Percentiles rank a stretch among this genome's conserved stretches.
phyloP scores from a whole-genome alignment of 495 filamentous ascomycete species.

The Rostrohypoxylon terebratum region DNA sequence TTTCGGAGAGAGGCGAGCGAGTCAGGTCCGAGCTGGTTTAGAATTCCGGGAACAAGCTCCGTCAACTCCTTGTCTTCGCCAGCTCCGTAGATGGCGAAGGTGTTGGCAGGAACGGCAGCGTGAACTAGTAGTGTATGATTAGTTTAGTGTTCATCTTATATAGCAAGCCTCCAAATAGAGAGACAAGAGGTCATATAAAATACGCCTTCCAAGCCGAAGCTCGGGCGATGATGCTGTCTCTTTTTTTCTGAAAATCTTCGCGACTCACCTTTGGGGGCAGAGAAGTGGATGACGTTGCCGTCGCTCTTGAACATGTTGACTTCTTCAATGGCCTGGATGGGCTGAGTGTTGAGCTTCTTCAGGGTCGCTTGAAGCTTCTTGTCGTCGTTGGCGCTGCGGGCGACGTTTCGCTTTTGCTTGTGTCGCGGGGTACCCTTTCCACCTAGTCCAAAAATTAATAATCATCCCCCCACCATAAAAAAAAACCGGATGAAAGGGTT shows the following conservation, averaged over 20 bases:
- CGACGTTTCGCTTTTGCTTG: constrained; percentile 98
- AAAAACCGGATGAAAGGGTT: background rate
- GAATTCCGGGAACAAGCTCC: constrained; percentile 98
- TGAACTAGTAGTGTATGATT: constrained; percentile 77
- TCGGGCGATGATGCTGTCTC: constrained; percentile 7
- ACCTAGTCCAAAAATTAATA: constrained; percentile 53
- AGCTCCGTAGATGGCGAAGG: constrained; percentile 98
- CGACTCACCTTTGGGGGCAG: constrained; percentile 88
- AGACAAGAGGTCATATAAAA: background rate
- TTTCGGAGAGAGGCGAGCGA: constrained; percentile 97
- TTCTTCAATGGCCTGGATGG: constrained; percentile 99
- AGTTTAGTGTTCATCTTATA: background rate
- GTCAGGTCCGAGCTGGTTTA: constrained; percentile 99
- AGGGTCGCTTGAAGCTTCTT: constrained; percentile 97
- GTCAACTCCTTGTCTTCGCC: constrained; percentile 99
- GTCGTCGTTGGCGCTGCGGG: constrained; percentile 91
- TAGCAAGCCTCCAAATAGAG: background rate
- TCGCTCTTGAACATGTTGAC: constrained; percentile 99
- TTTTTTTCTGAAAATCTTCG: background rate
- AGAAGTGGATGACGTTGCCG: constrained; percentile 99
- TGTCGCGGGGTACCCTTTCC: constrained; percentile 98
- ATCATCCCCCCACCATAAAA: constrained; percentile 11
- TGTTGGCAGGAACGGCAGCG: constrained; percentile 93
- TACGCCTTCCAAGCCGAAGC: background rate
- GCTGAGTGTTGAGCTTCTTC: constrained; percentile 96